Evolutionary conservation across 257 asterid species (phyloP), one percentile per base, ranked within the genome.

Genomic region (Lycium barbarum): DNA sequence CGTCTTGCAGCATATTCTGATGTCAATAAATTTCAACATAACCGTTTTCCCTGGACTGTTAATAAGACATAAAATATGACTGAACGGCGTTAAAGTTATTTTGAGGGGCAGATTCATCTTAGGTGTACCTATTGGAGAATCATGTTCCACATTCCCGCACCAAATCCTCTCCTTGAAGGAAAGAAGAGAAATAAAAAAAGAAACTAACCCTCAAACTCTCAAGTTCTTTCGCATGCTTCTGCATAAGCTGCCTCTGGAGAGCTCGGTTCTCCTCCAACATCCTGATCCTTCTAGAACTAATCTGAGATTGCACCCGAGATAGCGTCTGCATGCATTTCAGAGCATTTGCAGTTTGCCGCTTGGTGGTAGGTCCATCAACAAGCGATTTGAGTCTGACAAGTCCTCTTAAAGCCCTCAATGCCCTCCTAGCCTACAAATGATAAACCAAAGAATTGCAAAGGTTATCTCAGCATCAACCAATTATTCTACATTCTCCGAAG

Each of bases 181-280:
- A 58, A 83, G 80, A 68, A 83, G 62, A 47, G 83, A 57, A 62
- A 47, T 20, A 63, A 87, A 84, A 36, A 84, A 86, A 67, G 86
- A 70, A 86, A 90, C 93, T 86, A 63, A 95, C 98, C 92, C 88
- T 93, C 86, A 93, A 90, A 85, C 90, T 90, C 91, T 96, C 98
- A 2, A 97, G 93, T 86, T 95, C 98, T 82, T 91, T 92, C 4
- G 94, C 97, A 83, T 92, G 97, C 90, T 94, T 97, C 90, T 95
- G 98, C 67, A 95, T 88, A 79, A 95, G 92, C 87, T 97, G 98
- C 85, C 93, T 90, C 90, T 95, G 99, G 45, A 95, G 98, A 43
- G 97, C 95, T 40, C 89, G 90, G 84, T 97, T 95, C 88, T 97
- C 98, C 92, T 97, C 99, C 61, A 89, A 88, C 97, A 97, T 94